phyloP scores from a whole-genome alignment of 2,329 filamentous ascomycete species.

The Colletotrichum karsti region DNA sequence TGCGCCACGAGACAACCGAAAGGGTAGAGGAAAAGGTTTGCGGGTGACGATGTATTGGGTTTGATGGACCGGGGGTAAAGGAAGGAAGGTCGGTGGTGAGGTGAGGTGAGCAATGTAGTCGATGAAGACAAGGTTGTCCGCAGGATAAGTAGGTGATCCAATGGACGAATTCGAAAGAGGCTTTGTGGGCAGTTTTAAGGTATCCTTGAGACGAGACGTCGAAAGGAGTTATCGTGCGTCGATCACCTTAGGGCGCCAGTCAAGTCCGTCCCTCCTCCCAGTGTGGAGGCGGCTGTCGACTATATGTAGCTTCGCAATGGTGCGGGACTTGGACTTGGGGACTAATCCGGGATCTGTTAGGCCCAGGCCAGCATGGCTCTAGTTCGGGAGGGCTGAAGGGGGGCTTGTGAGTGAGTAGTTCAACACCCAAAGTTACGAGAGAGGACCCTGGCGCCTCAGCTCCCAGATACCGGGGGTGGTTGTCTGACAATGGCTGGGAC shows the following conservation, averaged over 20 bases:
- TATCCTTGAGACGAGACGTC: slow-evolving; percentile 25
- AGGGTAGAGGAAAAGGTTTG: neutral
- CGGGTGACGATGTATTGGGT: neutral
- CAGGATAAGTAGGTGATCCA: neutral
- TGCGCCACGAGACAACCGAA: neutral
- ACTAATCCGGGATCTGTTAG: slow-evolving; percentile 41
- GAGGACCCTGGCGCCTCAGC: slow-evolving; percentile 29
- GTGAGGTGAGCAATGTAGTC: neutral
- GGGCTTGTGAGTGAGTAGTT: slow-evolving; percentile 31
- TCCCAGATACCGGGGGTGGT: slow-evolving; percentile 24
- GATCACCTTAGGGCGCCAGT: slow-evolving; percentile 26
- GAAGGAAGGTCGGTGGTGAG: neutral
- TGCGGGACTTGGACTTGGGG: slow-evolving; percentile 29
- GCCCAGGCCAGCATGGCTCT: slow-evolving; percentile 38
- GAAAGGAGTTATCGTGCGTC: slow-evolving; percentile 30
- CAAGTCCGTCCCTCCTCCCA: slow-evolving; percentile 15
- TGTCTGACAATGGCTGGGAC: slow-evolving; percentile 19
- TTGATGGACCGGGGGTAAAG: neutral
- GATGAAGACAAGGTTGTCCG: neutral
- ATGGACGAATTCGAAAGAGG: slow-evolving; percentile 19
- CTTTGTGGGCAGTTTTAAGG: slow-evolving; percentile 27
- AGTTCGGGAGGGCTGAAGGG: slow-evolving; percentile 48
- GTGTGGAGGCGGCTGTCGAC: slow-evolving; percentile 29
- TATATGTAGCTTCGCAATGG: slow-evolving; percentile 30
- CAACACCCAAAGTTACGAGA: slow-evolving; percentile 14